Base-by-base conservation (phyloP, 2,329 filamentous ascomycete species). In the Metarhizium brunneum region DNA sequence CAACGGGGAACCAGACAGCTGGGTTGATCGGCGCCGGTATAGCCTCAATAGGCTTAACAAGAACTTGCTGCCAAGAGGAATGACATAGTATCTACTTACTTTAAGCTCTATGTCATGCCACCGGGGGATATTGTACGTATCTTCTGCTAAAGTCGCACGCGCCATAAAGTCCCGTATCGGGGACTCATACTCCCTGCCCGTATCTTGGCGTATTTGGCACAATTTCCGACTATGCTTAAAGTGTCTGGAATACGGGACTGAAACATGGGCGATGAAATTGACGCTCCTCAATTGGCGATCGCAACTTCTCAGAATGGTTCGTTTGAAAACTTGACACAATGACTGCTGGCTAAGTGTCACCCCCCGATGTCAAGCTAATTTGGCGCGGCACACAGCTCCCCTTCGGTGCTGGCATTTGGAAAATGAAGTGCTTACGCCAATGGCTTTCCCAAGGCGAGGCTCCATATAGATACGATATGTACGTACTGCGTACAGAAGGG, bases 1-100 rank as follows among this genome's bases (percentile, higher is more conserved):
- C 25, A 43, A 18, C 10, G 13, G 20, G 25, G 35, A 49, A 3
- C 59, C 57, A 49, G 40, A 36, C 50, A 52, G 52, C 53, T 56
- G 56, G 59, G 54, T 56, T 58, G 57, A 57, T 59, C 54, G 56
- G 54, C 57, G 51, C 50, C 50, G 52, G 53, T 35, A 42, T 35
- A 54, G 32, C 53, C 52, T 54, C 49, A 50, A 55, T 29, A 6
- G 36, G 52, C 40, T 36, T 38, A 49, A 56, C 50, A 53, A 29
- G 18, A 40, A 32, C 30, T 52, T 52, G 50, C 25, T 50, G 50
- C 54, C 45, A 45, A 49, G 52, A 49, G 32, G 32, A 35, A 20
- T 16, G 14, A 40, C 38, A 40, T 40, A 18, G 18, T 18, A 16
- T 11, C 14, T 40, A 40, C 13, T 40, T 40, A 7, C 11, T 40